Evolutionary conservation across 2,329 filamentous ascomycete genomes (phyloP), one percentile per base, ranked within the genome.

Genomic region (Esteya vermicola): DNA sequence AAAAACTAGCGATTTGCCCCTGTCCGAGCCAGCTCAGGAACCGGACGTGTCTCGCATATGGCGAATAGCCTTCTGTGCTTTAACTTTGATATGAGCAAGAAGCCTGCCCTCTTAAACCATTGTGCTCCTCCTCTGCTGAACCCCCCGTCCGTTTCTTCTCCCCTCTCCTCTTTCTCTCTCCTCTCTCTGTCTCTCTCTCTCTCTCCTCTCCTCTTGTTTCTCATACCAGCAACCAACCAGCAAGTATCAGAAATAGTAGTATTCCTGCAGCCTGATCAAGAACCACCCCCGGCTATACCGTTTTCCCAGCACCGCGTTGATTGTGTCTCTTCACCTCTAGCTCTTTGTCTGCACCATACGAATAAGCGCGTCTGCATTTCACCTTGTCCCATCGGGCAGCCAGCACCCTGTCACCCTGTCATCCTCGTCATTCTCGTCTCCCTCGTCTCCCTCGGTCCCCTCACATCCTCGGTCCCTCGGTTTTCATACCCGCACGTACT

Each of bases 51-150:
- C 62, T 65, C 58, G 60, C 56, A 60, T 59, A 63, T 60, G 60
- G 58, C 57, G 58, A 63, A 61, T 65, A 57, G 55, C 57, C 57
- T 57, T 57, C 55, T 56, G 54, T 64, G 64, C 63, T 65, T 67
- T 59, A 57, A 60, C 56, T 55, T 50, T 59, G 55, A 53, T 50
- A 57, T 54, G 58, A 53, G 61, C n/a, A 57, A 59, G 58, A 52
- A 52, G 4, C 18, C 22, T n/a, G 9, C 12, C 16, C n/a, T 53
- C 56, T 52, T 53, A 51, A 55, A 54, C 55, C 22, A 14, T 12
- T 12, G 31, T 34, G 18, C 13, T 18, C 20, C 13, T 13, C 31
- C 37, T 21, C 13, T n/a, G n/a, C n/a, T n/a, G n/a, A n/a, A n/a
- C n/a, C n/a, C n/a, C n/a, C n/a, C n/a, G n/a, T n/a, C n/a, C n/a